Conservation (phyloP, 169 alveolate species). For the Eimeria sp. region DNA sequence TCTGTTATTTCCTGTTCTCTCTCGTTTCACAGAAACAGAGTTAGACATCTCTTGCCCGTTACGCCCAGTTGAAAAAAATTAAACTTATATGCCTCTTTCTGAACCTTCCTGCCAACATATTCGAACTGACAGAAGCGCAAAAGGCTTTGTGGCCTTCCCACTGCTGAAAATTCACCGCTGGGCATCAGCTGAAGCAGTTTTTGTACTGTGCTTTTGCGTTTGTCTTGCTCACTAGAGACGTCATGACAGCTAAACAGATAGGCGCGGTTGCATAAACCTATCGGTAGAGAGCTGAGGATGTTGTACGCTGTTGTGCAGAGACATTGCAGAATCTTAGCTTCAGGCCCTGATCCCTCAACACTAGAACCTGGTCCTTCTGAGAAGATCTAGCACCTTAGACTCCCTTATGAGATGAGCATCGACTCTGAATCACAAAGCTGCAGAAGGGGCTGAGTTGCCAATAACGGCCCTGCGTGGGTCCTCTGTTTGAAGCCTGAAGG, state of each 20-base stretch:
- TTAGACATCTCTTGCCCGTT: too few species aligned
- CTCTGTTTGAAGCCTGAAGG: background rate
- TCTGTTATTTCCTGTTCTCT: background rate
- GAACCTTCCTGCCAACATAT: background rate
- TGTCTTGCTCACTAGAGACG: background rate
- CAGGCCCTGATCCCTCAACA: background rate
- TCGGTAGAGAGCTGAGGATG: background rate
- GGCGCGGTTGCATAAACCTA: background rate
- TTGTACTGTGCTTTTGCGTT: background rate
- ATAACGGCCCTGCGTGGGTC: background rate
- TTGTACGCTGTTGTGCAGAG: background rate
- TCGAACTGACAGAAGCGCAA: background rate
- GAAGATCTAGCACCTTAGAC: background rate
- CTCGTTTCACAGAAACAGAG: background rate
- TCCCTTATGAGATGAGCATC: background rate
- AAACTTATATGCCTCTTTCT: too few species aligned
- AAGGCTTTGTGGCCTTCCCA: background rate
- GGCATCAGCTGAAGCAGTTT: background rate
- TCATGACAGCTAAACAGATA: background rate
- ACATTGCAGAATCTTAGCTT: background rate
- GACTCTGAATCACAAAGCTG: background rate
- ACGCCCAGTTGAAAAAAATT: too few species aligned
- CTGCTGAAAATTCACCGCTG: background rate
- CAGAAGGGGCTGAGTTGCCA: background rate
- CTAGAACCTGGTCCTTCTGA: background rate